These are phyloP conservation scores for Penicillium sp. DNA, from an alignment of 2,329 filamentous ascomycete species.

Conservation along the genomic window DNA sequence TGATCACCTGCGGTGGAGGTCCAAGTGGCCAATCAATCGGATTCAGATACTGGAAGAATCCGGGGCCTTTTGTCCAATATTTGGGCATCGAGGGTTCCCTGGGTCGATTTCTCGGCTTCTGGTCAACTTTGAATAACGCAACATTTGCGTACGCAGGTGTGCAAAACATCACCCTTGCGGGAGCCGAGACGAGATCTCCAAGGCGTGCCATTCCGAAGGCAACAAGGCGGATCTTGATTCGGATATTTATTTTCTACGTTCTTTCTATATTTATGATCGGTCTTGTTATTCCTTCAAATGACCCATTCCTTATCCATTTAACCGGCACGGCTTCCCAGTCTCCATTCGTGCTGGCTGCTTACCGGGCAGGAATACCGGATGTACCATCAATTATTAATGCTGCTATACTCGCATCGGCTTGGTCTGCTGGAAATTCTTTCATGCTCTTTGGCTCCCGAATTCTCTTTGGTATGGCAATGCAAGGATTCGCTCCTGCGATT, in stretches of 20 bases:
- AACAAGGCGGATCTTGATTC: conserved; percentile 55
- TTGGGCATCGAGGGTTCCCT: conserved; percentile 45
- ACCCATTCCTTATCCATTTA: conserved; percentile 50
- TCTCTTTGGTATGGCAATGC: conserved; percentile 41
- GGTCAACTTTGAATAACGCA: conserved; percentile 32
- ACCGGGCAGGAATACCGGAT: conserved; percentile 43
- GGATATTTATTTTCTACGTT: conserved; percentile 58
- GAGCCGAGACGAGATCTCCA: conserved; percentile 54
- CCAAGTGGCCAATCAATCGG: conserved; percentile 33
- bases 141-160: conserved; percentile 44
- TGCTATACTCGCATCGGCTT: conserved; percentile 30
- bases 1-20: conserved; percentile 46
- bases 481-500: conserved; percentile 39
- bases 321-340: conserved; percentile 49
- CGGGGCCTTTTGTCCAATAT: conserved; percentile 45
- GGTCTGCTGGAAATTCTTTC: conserved; percentile 47
- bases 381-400: conserved; percentile 25
- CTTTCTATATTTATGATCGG: conserved; percentile 55
- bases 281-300: conserved; percentile 47
- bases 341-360: conserved; percentile 47
- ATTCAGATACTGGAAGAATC: conserved; percentile 48
- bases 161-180: conserved; percentile 51
- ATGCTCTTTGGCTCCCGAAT: conserved; percentile 41
- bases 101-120: conserved; percentile 47
- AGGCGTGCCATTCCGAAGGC: conserved; percentile 56